Evolutionary conservation across 352 stramenopile species (phyloP), one percentile per base, ranked within the genome.

Genomic region (Blastocystis sp.): DNA sequence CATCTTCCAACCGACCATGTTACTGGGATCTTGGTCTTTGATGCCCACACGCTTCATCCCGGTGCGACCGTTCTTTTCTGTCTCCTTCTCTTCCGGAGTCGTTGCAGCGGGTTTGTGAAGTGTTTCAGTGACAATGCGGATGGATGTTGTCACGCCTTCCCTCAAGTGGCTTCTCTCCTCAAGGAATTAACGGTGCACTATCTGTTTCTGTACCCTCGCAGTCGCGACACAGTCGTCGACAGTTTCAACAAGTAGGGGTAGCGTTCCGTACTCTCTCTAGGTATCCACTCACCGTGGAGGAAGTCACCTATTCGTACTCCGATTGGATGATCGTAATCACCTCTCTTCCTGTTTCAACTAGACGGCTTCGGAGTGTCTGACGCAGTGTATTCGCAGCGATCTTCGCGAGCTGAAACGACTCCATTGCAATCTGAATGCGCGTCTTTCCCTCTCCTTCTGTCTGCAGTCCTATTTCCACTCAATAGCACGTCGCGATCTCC

Each of bases 111-210:
- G 1, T 81, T 81, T 42, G 69, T 81, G 14, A 81, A 81, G 46
- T 81, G 69, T 21, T 81, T 81, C 46, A 81, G 69, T 42, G 69
- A 81, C 46, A 81, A 81, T 61, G 42, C 69, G 16, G 44, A 65
- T 29, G 69, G 11, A 0, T 81, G 69, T 61, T 81, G n/a, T 44
- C n/a, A 34, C 53, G 69, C 69, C 2, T 81, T 81, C 63, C 69
- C 69, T 11, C 69, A 81, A 44, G 16, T 81, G 21, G 53, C 69
- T 27, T 81, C 69, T 27, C 63, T 81, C 46, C 36, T 81, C 4
- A 81, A 81, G 18, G 51, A 81, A 51, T 44, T 81, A 34, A 81
- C 69, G 18, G 69, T 81, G 6, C 34, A 48, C 4, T 81, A 63
- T 61, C 48, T 81, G 34, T 81, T 81, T 49, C 42, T 81, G 53